Evolutionary conservation across 179 eudicot genomes (phyloP), one percentile per base, ranked within the genome.

Genomic region (Nepenthes alata): DNA sequence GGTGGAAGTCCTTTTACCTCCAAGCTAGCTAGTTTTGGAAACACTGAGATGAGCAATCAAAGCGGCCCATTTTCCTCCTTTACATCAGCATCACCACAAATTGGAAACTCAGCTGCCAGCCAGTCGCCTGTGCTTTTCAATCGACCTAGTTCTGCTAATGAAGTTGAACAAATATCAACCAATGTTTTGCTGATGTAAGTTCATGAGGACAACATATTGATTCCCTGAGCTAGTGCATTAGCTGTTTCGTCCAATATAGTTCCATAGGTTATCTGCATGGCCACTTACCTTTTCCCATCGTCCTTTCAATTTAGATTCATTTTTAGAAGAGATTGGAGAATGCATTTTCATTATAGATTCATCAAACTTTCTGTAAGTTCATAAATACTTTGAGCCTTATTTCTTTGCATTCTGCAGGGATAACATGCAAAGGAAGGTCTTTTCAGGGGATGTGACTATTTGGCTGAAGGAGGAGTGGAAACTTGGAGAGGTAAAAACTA

Each of bases 381-480:
- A 57, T 34, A 11, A 5, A 57, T 9, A 37, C 37, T 25, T 25
- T 25, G 25, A 25, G 25, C n/a, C 25, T 39, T 25, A 4, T 53
- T 35, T 45, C 3, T 5, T 44, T 54, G 37, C 58, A 6, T 66
- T 58, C 41, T 81, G 69, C 82, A 85, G 90, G 51, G 64, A 62
- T 54, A 68, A 61, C 58, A 60, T 65, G 64, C 71, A 62, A 58
- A 73, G n/a, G 38, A 75, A 61, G 60, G 74, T 45, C 10, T 58
- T 62, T 53, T 39, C 75, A 61, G 73, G 53, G 58, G 85, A 85
- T 71, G 64, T 78, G 63, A 53, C 76, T 67, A 78, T 88, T 65
- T 91, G 97, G 96, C 49, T 67, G 72, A 83, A 82, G 70, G 75
- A 70, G 11, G 82, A 80, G 78, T 91, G 97, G 97, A 78, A 67